phyloP scores from a whole-genome alignment of 345 rosid species.

The Brassica cretica region DNA sequence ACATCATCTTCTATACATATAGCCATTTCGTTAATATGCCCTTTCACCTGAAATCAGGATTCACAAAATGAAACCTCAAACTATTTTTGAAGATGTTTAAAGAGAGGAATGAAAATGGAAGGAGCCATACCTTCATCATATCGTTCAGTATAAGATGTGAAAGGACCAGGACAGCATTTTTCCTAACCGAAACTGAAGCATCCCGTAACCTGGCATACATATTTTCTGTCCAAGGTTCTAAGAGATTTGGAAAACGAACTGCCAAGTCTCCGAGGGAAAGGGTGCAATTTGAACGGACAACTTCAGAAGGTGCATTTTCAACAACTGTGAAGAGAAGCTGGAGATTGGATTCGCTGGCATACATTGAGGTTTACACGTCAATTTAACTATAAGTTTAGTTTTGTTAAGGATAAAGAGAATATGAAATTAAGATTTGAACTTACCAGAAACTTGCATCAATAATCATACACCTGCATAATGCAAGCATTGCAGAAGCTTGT shows the following conservation, averaged over 20 bases:
- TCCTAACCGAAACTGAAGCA: conserved; percentile 78
- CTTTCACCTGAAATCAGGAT: conserved; percentile 75
- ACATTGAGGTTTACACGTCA: conserved; percentile 33
- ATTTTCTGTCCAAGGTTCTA: conserved; percentile 98
- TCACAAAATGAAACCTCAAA: conserved; percentile 34
- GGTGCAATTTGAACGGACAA: conserved; percentile 93
- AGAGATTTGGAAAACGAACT: conserved; percentile 89
- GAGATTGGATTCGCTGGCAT: conserved; percentile 82
- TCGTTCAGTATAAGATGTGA: conserved; percentile 98
- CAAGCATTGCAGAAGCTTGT: conserved; percentile 97
- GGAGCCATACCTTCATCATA: conserved; percentile 88
- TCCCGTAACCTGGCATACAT: conserved; percentile 84
- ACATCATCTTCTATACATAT: conserved; percentile 77
- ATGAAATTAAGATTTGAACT: conserved; percentile 26
- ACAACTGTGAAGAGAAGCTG: conserved; percentile 97
- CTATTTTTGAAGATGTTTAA: conserved; percentile 7
- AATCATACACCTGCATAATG: conserved; percentile 88
- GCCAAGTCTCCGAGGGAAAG: conserved; percentile 97
- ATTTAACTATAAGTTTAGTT: neutral
- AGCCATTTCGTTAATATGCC: conserved; percentile 94
- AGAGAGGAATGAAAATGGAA: conserved; percentile 18
- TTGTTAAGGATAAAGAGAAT: conserved; percentile 1
- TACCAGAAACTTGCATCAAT: conserved; percentile 91
- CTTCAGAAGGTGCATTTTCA: conserved; percentile 88
- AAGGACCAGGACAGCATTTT: conserved; percentile 96